These are phyloP conservation scores for Hymenoscyphus fraxineus DNA, from an alignment of 2,329 filamentous ascomycete genomes.

Conservation along the genomic window DNA sequence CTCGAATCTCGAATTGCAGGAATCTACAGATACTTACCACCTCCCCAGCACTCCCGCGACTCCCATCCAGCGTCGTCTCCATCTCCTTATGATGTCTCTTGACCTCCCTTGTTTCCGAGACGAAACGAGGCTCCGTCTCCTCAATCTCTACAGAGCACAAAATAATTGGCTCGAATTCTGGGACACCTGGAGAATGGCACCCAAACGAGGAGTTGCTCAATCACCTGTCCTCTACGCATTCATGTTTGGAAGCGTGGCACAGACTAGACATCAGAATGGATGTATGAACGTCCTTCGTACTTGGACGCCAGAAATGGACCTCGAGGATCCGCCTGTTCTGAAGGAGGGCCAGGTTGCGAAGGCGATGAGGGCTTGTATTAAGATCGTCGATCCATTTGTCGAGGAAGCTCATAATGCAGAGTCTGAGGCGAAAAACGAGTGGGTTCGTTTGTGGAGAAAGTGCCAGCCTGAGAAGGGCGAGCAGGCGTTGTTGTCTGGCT, in stretches of 20 bases:
- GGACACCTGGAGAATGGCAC: constrained; percentile 55
- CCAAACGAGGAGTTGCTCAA: constrained; percentile 47
- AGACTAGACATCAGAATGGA: constrained; percentile 40
- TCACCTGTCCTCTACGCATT: constrained; percentile 52
- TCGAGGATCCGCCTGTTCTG: constrained; percentile 49
- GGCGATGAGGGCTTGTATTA: constrained; percentile 52
- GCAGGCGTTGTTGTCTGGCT: not conserved
- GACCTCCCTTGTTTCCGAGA: constrained; percentile 42
- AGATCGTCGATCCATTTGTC: constrained; percentile 47
- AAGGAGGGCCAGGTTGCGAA: constrained; percentile 43
- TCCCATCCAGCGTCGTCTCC: constrained; percentile 34
- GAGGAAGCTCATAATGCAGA: constrained; percentile 17
- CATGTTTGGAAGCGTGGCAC: constrained; percentile 48
- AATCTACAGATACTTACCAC: constrained; percentile 23
- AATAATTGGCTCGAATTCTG: constrained; percentile 56
- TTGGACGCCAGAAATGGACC: constrained; percentile 56
- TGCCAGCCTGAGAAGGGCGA: constrained; percentile 1
- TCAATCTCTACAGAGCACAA: constrained; percentile 45
- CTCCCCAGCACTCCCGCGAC: constrained; percentile 21
- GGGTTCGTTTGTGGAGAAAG: constrained; percentile 8
- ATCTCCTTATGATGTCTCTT: constrained; percentile 44
- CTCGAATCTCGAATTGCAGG: constrained; percentile 31
- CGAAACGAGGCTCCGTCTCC: constrained; percentile 39
- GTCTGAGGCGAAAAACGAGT: constrained; percentile 11
- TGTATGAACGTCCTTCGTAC: constrained; percentile 49